Percentiles rank a stretch among this genome's conserved stretches.
Conservation (phyloP, 2,329 filamentous ascomycete genomes). For the Fusarium bactridioides region DNA sequence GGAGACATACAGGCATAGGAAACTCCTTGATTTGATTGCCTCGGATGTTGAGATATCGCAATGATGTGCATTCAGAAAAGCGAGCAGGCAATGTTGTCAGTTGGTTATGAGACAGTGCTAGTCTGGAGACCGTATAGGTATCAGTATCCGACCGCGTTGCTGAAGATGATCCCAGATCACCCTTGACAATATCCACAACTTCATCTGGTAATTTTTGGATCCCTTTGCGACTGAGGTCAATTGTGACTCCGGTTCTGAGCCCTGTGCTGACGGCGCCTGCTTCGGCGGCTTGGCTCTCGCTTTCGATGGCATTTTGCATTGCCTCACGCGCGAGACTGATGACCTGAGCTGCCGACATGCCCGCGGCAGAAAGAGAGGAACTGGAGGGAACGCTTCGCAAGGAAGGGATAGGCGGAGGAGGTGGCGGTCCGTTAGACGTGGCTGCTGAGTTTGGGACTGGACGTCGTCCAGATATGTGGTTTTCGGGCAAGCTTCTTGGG, state of each 20-base stretch:
- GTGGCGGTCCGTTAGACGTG: slow-evolving; percentile 51
- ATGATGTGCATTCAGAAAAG: slow-evolving; percentile 77
- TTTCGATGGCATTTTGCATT: slow-evolving; percentile 71
- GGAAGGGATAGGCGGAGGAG: slow-evolving; percentile 56
- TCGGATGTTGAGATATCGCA: slow-evolving; percentile 82
- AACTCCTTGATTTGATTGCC: slow-evolving; percentile 76
- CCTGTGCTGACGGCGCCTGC: slow-evolving; percentile 66
- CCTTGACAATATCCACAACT: slow-evolving; percentile 77
- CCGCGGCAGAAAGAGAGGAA: slow-evolving; percentile 58
- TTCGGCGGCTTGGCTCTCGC: slow-evolving; percentile 70
- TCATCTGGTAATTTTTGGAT: slow-evolving; percentile 77
- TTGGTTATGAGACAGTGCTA: slow-evolving; percentile 83
- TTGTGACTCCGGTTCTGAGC: slow-evolving; percentile 75
- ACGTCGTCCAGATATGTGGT: slow-evolving; percentile 50
- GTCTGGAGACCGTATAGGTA: slow-evolving; percentile 54
- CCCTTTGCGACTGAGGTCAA: slow-evolving; percentile 79
- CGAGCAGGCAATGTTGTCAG: slow-evolving; percentile 73
- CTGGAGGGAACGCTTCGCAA: slow-evolving; percentile 57
- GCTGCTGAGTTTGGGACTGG: slow-evolving; percentile 50
- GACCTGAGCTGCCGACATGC: slow-evolving; percentile 69
- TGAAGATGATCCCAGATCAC: slow-evolving; percentile 58
- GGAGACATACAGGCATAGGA: slow-evolving; percentile 58
- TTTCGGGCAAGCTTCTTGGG: slow-evolving; percentile 52
- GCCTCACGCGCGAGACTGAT: slow-evolving; percentile 71
- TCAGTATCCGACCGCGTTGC: slow-evolving; percentile 23